Evolutionary conservation across 805 yeast species (phyloP).

Genomic region (Monosporozyma aquatica): DNA sequence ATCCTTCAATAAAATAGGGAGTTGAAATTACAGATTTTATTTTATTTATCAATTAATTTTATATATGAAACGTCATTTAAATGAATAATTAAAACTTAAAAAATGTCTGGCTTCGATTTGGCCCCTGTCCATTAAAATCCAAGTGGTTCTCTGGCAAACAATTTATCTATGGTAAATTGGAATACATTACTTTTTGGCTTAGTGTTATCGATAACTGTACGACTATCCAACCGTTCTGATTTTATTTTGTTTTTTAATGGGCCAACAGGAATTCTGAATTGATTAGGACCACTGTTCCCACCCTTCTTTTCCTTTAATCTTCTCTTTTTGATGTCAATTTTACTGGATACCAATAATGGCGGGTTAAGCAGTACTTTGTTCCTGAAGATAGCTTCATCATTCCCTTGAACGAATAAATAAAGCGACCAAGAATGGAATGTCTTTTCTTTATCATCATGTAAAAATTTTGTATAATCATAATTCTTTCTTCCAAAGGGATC

Average conservation of each 20-base stretch:
- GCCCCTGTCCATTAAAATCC: no score
- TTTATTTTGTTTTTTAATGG: neutral
- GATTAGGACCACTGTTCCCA: neutral
- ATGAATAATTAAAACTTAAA: no score
- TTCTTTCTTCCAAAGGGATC: neutral
- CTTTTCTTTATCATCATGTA: neutral
- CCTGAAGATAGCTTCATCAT: neutral
- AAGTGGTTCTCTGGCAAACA: neutral
- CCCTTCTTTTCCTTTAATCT: neutral
- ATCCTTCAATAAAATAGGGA: no score
- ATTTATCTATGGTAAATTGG: neutral
- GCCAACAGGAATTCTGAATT: conserved; percentile 1
- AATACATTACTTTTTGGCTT: neutral
- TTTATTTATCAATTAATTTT: no score
- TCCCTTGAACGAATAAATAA: neutral
- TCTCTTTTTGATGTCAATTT: neutral
- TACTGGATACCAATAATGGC: neutral
- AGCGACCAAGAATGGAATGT: neutral
- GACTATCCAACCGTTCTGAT: neutral
- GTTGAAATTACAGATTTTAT: no score
- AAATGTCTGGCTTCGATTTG: no score
- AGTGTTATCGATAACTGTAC: neutral
- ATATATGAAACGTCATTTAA: no score
- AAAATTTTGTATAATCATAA: neutral
- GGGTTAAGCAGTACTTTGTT: neutral